Percentiles rank a stretch among this genome's conserved stretches.
Conservation (phyloP, 441 rosid genomes). For the Mallotus repandus region DNA sequence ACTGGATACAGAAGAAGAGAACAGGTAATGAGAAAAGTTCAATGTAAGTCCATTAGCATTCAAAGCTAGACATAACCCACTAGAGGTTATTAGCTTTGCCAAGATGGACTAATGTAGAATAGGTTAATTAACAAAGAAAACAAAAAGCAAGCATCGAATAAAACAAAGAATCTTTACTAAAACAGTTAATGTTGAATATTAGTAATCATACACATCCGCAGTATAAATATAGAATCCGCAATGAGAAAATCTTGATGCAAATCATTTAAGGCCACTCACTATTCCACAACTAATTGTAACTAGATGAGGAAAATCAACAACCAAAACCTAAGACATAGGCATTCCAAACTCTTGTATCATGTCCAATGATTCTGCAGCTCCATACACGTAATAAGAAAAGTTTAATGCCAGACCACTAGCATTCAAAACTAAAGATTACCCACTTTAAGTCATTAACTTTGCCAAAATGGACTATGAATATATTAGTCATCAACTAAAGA, state of each 20-base stretch:
- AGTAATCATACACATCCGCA: background rate
- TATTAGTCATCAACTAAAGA: no score
- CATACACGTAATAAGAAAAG: background rate
- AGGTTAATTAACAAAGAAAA: background rate
- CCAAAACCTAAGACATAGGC: slow-evolving; percentile 10
- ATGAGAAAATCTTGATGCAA: background rate
- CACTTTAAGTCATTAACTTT: slow-evolving; percentile 25
- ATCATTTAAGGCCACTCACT: background rate
- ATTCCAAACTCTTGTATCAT: slow-evolving; percentile 19
- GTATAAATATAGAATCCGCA: background rate
- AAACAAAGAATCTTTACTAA: background rate
- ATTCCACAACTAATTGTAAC: background rate
- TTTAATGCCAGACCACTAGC: slow-evolving; percentile 47
- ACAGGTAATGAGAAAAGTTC: slow-evolving; percentile 25
- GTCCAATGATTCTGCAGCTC: slow-evolving; percentile 33
- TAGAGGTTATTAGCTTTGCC: slow-evolving; percentile 44
- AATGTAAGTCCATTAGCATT: slow-evolving; percentile 52
- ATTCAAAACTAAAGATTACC: slow-evolving; percentile 57
- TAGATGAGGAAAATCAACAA: background rate
- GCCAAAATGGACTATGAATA: slow-evolving; percentile 1
- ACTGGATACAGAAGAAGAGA: slow-evolving; percentile 21
- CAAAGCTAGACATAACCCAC: slow-evolving; percentile 49
- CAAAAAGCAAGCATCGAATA: background rate
- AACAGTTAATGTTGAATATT: background rate
- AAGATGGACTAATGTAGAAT: slow-evolving; percentile 32